phyloP scores from a whole-genome alignment of 2,329 filamentous ascomycete genomes.

The Verticillium longisporum region DNA sequence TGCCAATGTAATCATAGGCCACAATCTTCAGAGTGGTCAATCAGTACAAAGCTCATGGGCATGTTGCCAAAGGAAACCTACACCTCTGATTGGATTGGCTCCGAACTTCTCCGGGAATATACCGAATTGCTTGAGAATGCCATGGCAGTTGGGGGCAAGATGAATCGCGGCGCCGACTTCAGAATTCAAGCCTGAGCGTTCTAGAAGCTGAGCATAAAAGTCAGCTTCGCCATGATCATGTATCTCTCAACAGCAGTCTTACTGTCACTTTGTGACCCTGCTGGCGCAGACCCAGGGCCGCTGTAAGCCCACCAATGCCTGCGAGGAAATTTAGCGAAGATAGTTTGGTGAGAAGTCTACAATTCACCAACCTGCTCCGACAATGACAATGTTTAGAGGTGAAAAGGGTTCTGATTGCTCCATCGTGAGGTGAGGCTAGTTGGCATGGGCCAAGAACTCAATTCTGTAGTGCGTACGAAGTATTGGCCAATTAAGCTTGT shows the following conservation, averaged over 20 bases:
- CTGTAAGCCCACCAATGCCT: conserved; percentile 37
- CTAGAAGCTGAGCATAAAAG: conserved; percentile 13
- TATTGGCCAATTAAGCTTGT: too few species aligned
- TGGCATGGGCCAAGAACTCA: too few species aligned
- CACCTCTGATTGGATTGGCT: conserved; percentile 18
- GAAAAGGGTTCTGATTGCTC: not conserved
- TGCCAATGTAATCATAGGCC: conserved; percentile 29
- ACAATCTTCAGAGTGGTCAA: conserved; percentile 14
- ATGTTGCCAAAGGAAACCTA: conserved; percentile 11
- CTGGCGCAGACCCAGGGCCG: conserved; percentile 40
- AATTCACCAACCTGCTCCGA: conserved; percentile 18
- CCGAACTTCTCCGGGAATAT: conserved; percentile 29
- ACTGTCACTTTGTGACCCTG: conserved; percentile 37
- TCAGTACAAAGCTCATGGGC: conserved; percentile 10
- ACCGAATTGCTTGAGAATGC: conserved; percentile 38
- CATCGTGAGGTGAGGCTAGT: not conserved
- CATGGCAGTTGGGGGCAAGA: conserved; percentile 54
- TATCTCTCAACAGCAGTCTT: conserved; percentile 16
- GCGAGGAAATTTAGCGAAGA: not conserved
- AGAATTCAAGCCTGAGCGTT: conserved; percentile 47
- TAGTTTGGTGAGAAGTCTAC: not conserved
- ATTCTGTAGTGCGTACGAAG: too few species aligned
- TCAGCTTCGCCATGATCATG: not conserved
- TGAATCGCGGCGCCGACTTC: conserved; percentile 58
- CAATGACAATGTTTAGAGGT: conserved; percentile 11